Evolutionary conservation across 768 basidiomycete species (phyloP).

Genomic region (Amanita rimosa): DNA sequence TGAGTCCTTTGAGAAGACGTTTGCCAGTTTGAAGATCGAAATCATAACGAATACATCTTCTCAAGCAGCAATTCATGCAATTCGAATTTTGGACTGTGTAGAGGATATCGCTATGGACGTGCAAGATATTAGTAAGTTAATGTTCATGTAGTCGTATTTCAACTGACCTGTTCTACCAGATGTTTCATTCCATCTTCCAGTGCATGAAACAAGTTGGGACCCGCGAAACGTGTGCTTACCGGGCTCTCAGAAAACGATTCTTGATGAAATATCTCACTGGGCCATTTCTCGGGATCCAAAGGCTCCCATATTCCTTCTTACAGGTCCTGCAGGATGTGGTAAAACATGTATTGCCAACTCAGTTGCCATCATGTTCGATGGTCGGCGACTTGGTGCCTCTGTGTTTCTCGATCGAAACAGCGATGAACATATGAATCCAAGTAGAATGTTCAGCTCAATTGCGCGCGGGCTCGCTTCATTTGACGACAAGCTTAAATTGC

Average conservation of each 20-base stretch:
- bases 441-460: slow-evolving; percentile 21
- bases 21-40: slow-evolving; percentile 4
- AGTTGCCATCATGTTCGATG: slow-evolving; percentile 16
- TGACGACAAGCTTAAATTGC: slow-evolving; percentile 10
- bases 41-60: background rate
- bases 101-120: slow-evolving; percentile 2
- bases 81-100: slow-evolving; percentile 6
- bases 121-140: background rate
- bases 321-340: slow-evolving; percentile 17
- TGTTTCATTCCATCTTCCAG: slow-evolving; percentile 1
- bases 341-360: slow-evolving; percentile 21
- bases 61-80: background rate
- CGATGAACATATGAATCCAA: slow-evolving; percentile 10
- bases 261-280: slow-evolving; percentile 13
- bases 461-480: slow-evolving; percentile 20
- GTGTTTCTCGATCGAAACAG: slow-evolving; percentile 16
- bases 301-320: slow-evolving; percentile 15
- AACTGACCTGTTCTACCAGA: background rate
- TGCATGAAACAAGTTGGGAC: slow-evolving; percentile 8
- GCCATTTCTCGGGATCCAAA: slow-evolving; percentile 7
- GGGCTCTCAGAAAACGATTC: slow-evolving; percentile 6
- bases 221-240: slow-evolving; percentile 4
- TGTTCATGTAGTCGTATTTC: background rate
- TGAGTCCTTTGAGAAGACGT: slow-evolving; percentile 3
- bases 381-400: slow-evolving; percentile 19